phyloP scores from a whole-genome alignment of 2,329 filamentous ascomycete genomes.

The Setomelanomma holmii region DNA sequence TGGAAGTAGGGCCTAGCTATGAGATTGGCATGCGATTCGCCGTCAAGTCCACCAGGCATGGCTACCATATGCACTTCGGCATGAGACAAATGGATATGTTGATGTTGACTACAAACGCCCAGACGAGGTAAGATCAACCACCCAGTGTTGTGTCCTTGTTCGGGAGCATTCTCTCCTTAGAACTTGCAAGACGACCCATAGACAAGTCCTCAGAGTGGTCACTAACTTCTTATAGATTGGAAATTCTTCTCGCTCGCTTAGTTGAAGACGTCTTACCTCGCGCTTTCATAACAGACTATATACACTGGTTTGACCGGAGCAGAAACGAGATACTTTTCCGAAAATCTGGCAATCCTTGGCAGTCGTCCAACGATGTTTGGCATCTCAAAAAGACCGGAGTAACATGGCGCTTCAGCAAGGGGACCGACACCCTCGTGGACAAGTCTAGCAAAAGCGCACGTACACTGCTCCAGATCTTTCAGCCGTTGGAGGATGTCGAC shows the following conservation, averaged over 20 bases:
- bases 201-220: too few species aligned
- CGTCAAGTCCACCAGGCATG: conserved; percentile 30
- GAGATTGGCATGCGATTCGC: conserved; percentile 53
- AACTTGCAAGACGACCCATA: too few species aligned
- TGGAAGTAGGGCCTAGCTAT: conserved; percentile 56
- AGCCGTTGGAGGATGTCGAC: conserved; percentile 17
- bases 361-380: conserved; percentile 13
- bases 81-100: conserved; percentile 30
- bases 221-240: conserved; percentile 20
- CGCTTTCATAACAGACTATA: conserved; percentile 23
- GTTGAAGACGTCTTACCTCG: conserved; percentile 44
- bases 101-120: conserved; percentile 20
- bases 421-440: conserved; percentile 6
- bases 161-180: too few species aligned
- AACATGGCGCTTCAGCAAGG: conserved; percentile 24
- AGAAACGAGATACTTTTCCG: conserved; percentile 20
- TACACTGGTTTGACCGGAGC: conserved; percentile 36
- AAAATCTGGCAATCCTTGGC: conserved; percentile 11
- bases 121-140: conserved; percentile 8
- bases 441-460: conserved; percentile 13
- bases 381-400: conserved; percentile 12
- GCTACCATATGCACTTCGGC: conserved; percentile 48
- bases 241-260: conserved; percentile 45
- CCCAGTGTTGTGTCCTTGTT: too few species aligned
- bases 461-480: conserved; percentile 19